These are phyloP conservation scores for Euptelea pleiosperma DNA, from an alignment of 164 flowering plant species.

Conservation along the genomic window DNA sequence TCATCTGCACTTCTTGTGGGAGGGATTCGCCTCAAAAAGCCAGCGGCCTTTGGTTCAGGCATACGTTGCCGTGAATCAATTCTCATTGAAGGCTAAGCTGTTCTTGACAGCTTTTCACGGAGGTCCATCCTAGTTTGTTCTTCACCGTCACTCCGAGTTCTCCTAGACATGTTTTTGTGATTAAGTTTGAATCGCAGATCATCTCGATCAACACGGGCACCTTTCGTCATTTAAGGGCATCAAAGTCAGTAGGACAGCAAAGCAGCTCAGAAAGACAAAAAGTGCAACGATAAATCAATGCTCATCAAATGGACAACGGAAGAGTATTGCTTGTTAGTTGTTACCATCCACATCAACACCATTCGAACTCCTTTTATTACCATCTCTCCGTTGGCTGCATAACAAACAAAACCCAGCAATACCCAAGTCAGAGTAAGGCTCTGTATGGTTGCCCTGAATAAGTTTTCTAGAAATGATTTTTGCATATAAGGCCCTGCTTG, in stretches of 20 bases:
- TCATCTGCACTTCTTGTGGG: conserved; percentile 46
- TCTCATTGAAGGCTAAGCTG: conserved; percentile 30
- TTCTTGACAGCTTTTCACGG: conserved; percentile 60
- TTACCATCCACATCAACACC: conserved; percentile 39
- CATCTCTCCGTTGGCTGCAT: conserved; percentile 47
- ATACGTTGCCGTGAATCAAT: conserved; percentile 24
- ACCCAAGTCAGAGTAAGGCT: too few species aligned
- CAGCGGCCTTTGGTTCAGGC: conserved; percentile 28
- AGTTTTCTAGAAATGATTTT: too few species aligned
- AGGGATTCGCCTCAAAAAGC: conserved; percentile 33
- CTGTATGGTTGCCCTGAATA: too few species aligned
- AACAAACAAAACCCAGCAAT: conserved; percentile 11
- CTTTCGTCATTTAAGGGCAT: conserved; percentile 35
- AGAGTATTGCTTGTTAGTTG: conserved; percentile 10
- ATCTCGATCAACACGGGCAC: conserved; percentile 34
- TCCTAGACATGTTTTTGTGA: conserved; percentile 40
- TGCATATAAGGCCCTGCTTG: too few species aligned
- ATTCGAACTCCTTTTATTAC: conserved; percentile 16
- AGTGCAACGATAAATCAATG: conserved; percentile 9
- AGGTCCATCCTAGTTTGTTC: conserved; percentile 37
- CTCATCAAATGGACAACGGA: conserved; percentile 14
- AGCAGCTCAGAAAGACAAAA: conserved; percentile 12
- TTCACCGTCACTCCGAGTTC: conserved; percentile 23
- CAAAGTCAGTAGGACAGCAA: conserved; percentile 18
- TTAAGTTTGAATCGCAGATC: conserved; percentile 72